phyloP scores from a whole-genome alignment of 352 stramenopile genomes.

The Phytophthora hibernalis region DNA sequence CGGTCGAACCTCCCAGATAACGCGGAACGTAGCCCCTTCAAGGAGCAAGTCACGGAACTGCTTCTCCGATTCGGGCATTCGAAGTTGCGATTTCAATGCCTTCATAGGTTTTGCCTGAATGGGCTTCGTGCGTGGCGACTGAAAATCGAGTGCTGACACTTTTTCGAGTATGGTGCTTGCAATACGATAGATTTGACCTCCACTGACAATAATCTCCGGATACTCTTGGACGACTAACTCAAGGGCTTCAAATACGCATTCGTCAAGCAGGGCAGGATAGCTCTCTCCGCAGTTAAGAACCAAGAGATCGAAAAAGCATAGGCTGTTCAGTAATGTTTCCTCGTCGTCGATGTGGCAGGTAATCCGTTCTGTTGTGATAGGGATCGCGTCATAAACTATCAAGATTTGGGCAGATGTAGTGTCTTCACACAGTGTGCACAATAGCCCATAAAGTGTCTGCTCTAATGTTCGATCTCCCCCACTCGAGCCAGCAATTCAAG shows the following conservation, averaged over 20 bases:
- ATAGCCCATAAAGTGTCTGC: conserved; percentile 35
- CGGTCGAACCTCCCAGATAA: conserved; percentile 35
- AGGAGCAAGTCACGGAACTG: conserved; percentile 34
- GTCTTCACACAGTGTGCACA: conserved; percentile 47
- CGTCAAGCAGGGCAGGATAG: conserved; percentile 30
- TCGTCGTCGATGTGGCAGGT: conserved; percentile 38
- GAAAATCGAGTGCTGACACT: conserved; percentile 31
- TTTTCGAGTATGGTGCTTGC: conserved; percentile 34
- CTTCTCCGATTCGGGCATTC: conserved; percentile 23
- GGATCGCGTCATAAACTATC: conserved; percentile 48
- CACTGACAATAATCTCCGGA: conserved; percentile 18
- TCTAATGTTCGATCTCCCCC: conserved; percentile 37
- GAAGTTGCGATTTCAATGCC: background rate
- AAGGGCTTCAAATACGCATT: conserved; percentile 31
- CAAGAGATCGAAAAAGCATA: conserved; percentile 44
- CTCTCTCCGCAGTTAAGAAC: conserved; percentile 28
- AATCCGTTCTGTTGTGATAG: conserved; percentile 43
- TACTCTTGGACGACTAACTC: conserved; percentile 29
- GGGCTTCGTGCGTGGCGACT: conserved; percentile 15
- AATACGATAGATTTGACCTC: conserved; percentile 29
- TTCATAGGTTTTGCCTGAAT: conserved; percentile 3
- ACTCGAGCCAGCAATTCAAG: conserved; percentile 37
- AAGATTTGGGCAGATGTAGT: conserved; percentile 36
- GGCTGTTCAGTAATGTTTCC: conserved; percentile 32
- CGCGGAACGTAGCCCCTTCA: conserved; percentile 30